Base-by-base conservation (phyloP, 805 yeast genomes). In the Kodamaea kakaduensis region DNA sequence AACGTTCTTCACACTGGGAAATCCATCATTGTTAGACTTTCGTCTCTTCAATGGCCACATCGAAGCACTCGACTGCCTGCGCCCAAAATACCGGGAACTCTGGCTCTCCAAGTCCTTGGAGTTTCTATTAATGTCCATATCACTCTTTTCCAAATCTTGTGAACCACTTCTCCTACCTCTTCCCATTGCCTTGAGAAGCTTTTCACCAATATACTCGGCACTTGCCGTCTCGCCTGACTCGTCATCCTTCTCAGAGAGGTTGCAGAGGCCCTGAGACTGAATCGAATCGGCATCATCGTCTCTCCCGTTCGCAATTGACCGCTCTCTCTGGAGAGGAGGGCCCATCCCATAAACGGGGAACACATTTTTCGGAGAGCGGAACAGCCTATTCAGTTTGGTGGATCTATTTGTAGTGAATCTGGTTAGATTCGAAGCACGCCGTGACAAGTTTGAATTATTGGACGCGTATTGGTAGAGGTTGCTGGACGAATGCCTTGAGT, bases 301-400 rank as follows among this genome's bases (percentile, higher is more conserved):
- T 6, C 21, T 24, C 9, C 54, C 54, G 5, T 51, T 46, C 3
- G 86, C 86, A 36, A 83, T 77, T 0, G 80, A 64, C 29, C 59
- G 60, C 46, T 83, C 89, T 36, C 72, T 61, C 17, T 56, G 58
- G 26, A 74, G 53, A 3, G 90, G 83, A 8, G 64, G 67, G 1
- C 85, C 88, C 90, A 84, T 82, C 1, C 85, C 90, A 46, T 67
- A 67, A 2, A 84, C 89, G 0, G 94, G 93, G 58, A 83, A 84
- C 1, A 83, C 88, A 41, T 86, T 86, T 17, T 75, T 75, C 3
- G 90, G 94, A 1, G 88, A 80, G 30, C 53, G 51, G 5, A 16
- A 31, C 7, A 17, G 38, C 19, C 25, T 24, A 18, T 14, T 12
- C 7, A 25, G 26, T 14, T 34, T 26, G 6, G 17, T 15, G 3